Conservation (phyloP, 2,329 filamentous ascomycete species). For the Colletotrichum coccodes region DNA sequence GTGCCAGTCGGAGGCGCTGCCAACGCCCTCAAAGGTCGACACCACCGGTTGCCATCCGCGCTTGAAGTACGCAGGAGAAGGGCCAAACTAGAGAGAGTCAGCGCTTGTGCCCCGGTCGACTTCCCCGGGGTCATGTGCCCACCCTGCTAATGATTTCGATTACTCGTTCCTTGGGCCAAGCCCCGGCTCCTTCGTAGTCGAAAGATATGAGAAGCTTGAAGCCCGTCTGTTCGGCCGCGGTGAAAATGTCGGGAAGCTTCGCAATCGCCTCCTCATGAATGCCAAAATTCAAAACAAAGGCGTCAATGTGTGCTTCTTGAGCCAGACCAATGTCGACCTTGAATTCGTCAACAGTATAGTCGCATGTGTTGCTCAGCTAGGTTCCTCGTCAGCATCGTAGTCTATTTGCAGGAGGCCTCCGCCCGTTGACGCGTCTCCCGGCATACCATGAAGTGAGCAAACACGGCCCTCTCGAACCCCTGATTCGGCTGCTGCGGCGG, state of each 20-base stretch:
- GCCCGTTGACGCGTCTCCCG: background rate
- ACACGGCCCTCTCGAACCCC: constrained; percentile 20
- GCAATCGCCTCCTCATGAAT: constrained; percentile 32
- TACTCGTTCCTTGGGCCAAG: constrained; percentile 26
- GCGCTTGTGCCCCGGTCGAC: background rate
- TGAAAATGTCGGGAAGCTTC: constrained; percentile 25
- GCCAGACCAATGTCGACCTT: constrained; percentile 27
- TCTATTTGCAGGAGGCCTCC: background rate
- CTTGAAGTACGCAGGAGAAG: constrained; percentile 32
- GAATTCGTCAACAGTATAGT: constrained; percentile 26
- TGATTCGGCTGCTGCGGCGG: constrained; percentile 8
- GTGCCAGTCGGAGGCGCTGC: constrained; percentile 52
- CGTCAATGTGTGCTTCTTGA: constrained; percentile 31
- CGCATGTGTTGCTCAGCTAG: constrained; percentile 30
- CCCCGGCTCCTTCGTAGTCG: constrained; percentile 30
- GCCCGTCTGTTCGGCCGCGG: constrained; percentile 23
- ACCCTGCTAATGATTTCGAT: constrained; percentile 25
- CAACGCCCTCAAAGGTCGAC: constrained; percentile 56
- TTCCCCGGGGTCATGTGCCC: background rate
- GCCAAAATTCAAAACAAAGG: constrained; percentile 30
- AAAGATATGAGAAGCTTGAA: constrained; percentile 32
- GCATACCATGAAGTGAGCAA: constrained; percentile 31
- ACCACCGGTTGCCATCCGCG: constrained; percentile 45
- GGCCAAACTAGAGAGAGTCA: constrained; percentile 8
- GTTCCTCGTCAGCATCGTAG: background rate